Percentiles rank a stretch among this genome's conserved stretches.
Conservation (phyloP, 2,329 filamentous ascomycete genomes). For the Fusarium sp. region DNA sequence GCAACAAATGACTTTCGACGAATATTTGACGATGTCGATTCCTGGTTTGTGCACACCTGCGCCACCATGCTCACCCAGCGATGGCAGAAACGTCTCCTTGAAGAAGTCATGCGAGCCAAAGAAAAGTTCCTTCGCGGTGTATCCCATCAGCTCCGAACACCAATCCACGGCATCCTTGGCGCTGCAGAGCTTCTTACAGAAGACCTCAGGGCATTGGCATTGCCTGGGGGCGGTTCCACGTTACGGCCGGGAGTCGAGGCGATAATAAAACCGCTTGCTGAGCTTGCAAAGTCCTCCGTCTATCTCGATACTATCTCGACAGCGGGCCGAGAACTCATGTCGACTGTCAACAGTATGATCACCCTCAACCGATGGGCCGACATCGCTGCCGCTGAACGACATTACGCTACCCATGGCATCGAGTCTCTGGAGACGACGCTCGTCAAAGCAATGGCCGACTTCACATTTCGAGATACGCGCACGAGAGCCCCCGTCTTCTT, state of each 20-base stretch:
- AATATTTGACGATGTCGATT: constrained; percentile 59
- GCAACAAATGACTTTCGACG: constrained; percentile 54
- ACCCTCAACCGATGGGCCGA: constrained; percentile 54
- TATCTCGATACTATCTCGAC: constrained; percentile 51
- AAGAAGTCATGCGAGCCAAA: constrained; percentile 56
- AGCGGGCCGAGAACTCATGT: constrained; percentile 56
- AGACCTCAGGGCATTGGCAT: constrained; percentile 48
- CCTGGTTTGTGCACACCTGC: constrained; percentile 57
- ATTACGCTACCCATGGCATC: constrained; percentile 41
- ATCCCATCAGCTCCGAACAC: constrained; percentile 60
- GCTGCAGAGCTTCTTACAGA: constrained; percentile 54
- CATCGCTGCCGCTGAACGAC: constrained; percentile 45
- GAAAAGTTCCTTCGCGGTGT: constrained; percentile 58
- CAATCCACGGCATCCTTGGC: constrained; percentile 59
- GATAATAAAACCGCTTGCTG: constrained; percentile 1
- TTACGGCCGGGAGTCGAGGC: neutral
- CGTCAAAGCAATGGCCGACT: constrained; percentile 12
- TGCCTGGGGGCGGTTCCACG: neutral
- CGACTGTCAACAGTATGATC: constrained; percentile 58
- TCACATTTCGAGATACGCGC: constrained; percentile 4
- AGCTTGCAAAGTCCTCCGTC: constrained; percentile 4
- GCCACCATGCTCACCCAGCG: constrained; percentile 51
- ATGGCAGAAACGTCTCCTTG: constrained; percentile 52
- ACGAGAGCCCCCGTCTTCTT: constrained; percentile 33
- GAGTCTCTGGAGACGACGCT: constrained; percentile 25